Evolutionary conservation across 345 rosid species (phyloP).

Genomic region (Pugionium cornutum): DNA sequence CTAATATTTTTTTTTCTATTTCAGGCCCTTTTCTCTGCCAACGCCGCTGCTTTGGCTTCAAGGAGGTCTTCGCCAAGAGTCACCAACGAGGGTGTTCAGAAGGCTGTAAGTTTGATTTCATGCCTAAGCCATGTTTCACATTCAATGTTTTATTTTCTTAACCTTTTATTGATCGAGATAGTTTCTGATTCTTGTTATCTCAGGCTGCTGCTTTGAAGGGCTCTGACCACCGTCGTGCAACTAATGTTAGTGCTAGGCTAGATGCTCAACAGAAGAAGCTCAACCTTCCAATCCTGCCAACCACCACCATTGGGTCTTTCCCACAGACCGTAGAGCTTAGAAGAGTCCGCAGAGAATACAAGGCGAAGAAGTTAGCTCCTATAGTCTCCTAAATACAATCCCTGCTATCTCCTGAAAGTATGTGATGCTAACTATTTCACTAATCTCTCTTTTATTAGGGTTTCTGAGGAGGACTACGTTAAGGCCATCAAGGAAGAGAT

Average conservation of each 20-base stretch:
- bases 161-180: constrained; percentile 3
- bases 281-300: constrained; percentile 91
- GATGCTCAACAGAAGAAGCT: constrained; percentile 98
- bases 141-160: neutral
- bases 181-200: constrained; percentile 26
- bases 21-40: constrained; percentile 86
- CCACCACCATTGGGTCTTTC: constrained; percentile 97
- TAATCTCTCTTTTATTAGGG: constrained; percentile 45
- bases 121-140: constrained; percentile 16
- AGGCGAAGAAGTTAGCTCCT: constrained; percentile 75
- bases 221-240: constrained; percentile 90
- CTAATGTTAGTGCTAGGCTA: constrained; percentile 79
- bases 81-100: constrained; percentile 88
- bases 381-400: constrained; percentile 11
- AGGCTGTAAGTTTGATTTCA: constrained; percentile 67
- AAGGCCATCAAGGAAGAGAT: constrained; percentile 92
- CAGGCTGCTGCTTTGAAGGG: constrained; percentile 98
- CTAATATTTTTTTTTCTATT: constrained; percentile 6
- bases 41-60: constrained; percentile 84
- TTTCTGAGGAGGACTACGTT: constrained; percentile 83
- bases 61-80: constrained; percentile 92
- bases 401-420: neutral
- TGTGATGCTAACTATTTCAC: constrained; percentile 14
- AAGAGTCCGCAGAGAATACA: constrained; percentile 98
- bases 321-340: constrained; percentile 96